phyloP scores from a whole-genome alignment of 2,329 filamentous ascomycete species.

The Bipolaris gigantea region DNA sequence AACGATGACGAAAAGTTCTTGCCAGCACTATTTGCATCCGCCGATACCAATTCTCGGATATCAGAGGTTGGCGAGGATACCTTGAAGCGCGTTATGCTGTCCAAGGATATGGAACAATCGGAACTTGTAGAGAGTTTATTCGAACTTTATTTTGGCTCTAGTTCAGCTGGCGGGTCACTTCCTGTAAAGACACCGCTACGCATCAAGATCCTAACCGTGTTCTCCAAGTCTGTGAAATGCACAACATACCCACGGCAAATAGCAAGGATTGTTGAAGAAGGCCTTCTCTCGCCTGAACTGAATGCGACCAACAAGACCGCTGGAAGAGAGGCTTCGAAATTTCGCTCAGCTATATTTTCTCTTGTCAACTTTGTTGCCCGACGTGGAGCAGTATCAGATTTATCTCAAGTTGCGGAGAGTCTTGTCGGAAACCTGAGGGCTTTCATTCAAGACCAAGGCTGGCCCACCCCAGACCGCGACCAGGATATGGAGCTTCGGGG shows the following conservation, averaged over 20 bases:
- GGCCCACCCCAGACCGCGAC: slow-evolving; percentile 66
- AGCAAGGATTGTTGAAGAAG: slow-evolving; percentile 67
- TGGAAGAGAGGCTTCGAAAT: slow-evolving; percentile 74
- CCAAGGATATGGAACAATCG: slow-evolving; percentile 71
- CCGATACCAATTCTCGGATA: slow-evolving; percentile 78
- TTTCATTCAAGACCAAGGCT: slow-evolving; percentile 80
- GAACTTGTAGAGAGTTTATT: slow-evolving; percentile 68
- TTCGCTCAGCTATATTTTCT: slow-evolving; percentile 79
- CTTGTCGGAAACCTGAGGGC: slow-evolving; percentile 69
- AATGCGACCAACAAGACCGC: slow-evolving; percentile 48
- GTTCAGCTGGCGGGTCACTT: slow-evolving; percentile 45
- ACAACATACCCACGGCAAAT: slow-evolving; percentile 71
- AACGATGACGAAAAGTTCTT: slow-evolving; percentile 80
- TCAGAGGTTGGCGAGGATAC: slow-evolving; percentile 86
- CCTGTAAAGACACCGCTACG: slow-evolving; percentile 68
- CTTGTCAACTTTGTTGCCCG: slow-evolving; percentile 87
- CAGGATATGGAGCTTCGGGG: slow-evolving; percentile 69
- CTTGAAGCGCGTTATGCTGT: slow-evolving; percentile 72
- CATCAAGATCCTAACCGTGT: slow-evolving; percentile 72
- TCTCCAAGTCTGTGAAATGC: slow-evolving; percentile 75
- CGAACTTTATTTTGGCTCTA: slow-evolving; percentile 65
- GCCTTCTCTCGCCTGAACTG: slow-evolving; percentile 56
- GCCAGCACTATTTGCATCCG: slow-evolving; percentile 79
- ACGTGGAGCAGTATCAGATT: slow-evolving; percentile 64
- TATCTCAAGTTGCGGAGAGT: slow-evolving; percentile 66